Evolutionary conservation across 2,329 filamentous ascomycete species (phyloP).

Genomic region (Emergomyces orientalis): DNA sequence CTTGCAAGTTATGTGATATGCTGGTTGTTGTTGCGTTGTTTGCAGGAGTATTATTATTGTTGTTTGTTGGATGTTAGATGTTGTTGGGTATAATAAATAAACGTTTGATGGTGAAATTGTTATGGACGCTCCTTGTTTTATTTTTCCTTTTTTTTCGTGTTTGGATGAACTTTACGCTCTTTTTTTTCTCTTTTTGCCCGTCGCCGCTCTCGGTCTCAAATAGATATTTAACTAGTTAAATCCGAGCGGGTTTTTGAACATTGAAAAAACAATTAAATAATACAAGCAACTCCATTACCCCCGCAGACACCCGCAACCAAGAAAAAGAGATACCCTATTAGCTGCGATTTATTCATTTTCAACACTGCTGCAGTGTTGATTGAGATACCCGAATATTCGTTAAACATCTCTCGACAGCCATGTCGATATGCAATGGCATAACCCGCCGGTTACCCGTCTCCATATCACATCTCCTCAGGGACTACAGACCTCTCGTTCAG

Average conservation of each 20-base stretch:
- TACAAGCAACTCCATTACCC: too few species aligned
- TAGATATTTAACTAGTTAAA: background rate
- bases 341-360: background rate
- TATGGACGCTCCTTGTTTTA: constrained; percentile 13
- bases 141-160: constrained; percentile 15
- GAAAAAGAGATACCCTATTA: too few species aligned
- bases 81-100: too few species aligned
- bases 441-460: constrained; percentile 5
- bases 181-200: background rate
- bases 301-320: background rate
- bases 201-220: background rate
- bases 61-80: background rate
- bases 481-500: background rate
- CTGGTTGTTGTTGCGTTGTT: background rate
- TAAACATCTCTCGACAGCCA: background rate
- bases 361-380: background rate
- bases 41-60: background rate
- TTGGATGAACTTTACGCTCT: too few species aligned
- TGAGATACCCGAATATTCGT: background rate
- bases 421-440: constrained; percentile 9
- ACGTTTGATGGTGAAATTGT: background rate
- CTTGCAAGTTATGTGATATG: background rate
- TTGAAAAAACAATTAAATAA: background rate
- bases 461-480: constrained; percentile 4
- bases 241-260: background rate